Evolutionary conservation across 129 eudicot genomes (phyloP), one percentile per base, ranked within the genome.

Genomic region (Ambrosia trifida): DNA sequence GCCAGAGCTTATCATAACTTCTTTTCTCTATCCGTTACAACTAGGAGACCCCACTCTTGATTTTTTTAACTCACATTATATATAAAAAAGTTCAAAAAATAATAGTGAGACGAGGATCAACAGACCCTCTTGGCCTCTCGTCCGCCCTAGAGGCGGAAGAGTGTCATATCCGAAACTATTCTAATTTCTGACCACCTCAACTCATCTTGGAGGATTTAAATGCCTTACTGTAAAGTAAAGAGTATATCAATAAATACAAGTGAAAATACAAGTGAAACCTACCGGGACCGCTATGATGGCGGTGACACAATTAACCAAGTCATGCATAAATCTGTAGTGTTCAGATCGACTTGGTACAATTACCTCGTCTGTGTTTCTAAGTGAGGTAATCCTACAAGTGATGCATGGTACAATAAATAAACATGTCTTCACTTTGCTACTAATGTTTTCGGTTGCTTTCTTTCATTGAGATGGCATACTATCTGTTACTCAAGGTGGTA

Each of bases 221-320:
- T 40, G 44, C 44, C 2, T 40, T 40, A 40, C 5, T 10, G 4
- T 40, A 17, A 69, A 20, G 32, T 51, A n/a, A 52, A 69, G 13
- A 63, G 46, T 63, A 7, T 63, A 16, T 11, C 16, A 18, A 64
- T 64, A 18, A 40, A 40, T 38, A 63, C 0, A 38, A 16, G 68
- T 63, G 66, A 60, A 18, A 40, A 40, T 38, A 63, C 0, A 38
- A 16, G 68, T 63, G 66, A 60, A 60, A 60, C 19, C 41, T 19
- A 63, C 4, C 31, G 18, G 68, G 68, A 63, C 66, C 30, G 68
- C 14, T 40, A 64, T 38, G 43, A 31, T 38, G 16, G 47, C 10
- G 47, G 45, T 63, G 28, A 20, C 66, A 35, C 41, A 30, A 17
- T 60, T 35, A 60, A 59, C 31, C 38, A 10, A 60, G 18, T 60